Evolutionary conservation across 441 rosid genomes (phyloP).

Genomic region (Euphorbia schlechtendalii): DNA sequence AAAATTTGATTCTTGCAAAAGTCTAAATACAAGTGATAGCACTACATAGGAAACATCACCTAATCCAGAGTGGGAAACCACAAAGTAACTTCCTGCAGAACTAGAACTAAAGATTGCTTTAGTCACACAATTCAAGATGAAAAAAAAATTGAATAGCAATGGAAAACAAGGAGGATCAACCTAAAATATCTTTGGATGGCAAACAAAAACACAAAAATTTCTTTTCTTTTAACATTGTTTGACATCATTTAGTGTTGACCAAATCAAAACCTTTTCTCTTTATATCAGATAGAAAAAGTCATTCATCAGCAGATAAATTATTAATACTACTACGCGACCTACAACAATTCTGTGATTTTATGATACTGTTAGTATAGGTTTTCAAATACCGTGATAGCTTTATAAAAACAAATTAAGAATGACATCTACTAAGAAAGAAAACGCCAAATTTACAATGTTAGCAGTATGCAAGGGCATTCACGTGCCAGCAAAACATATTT

Average conservation of each 20-base stretch:
- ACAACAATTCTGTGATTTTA: neutral
- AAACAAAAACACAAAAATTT: neutral
- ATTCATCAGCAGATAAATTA: no score
- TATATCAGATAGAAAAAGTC: no score
- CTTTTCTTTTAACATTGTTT: no score
- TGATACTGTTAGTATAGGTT: neutral
- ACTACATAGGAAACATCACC: constrained; percentile 96
- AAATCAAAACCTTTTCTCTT: no score
- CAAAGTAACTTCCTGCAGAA: constrained; percentile 73
- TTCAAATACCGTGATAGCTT: neutral
- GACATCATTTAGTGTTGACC: no score
- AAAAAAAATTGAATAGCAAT: neutral
- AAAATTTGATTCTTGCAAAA: constrained; percentile 49
- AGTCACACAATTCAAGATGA: neutral
- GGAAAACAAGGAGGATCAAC: neutral
- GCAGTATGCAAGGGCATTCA: no score
- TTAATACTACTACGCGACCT: no score
- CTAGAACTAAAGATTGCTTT: constrained; percentile 23
- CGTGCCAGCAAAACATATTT: no score
- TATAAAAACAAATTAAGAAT: neutral
- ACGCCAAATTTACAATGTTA: neutral
- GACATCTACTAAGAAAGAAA: neutral
- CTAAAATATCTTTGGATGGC: neutral
- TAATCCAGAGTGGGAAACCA: constrained; percentile 87
- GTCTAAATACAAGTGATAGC: constrained; percentile 76